Evolutionary conservation across 1,139 yeast genomes (phyloP).

Genomic region (Pneumocystis carinii): DNA sequence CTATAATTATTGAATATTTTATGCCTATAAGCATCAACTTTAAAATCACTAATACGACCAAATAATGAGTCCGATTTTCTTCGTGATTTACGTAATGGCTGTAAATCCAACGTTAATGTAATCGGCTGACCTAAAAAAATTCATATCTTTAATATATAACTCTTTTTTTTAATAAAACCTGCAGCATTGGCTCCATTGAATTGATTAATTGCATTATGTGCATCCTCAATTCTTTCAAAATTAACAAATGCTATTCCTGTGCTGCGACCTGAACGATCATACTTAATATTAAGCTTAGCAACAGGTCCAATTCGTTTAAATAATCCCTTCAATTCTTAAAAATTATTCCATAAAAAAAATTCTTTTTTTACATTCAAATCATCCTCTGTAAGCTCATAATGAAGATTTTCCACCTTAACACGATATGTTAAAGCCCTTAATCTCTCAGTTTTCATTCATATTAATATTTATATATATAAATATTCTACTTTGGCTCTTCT

Average conservation of each 20-base stretch:
- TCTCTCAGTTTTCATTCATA: neutral
- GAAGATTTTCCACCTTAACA: neutral
- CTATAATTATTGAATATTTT: neutral
- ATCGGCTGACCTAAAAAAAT: neutral
- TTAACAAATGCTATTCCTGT: neutral
- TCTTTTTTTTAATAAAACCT: neutral
- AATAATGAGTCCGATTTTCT: neutral
- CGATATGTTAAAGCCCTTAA: neutral
- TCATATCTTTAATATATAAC: neutral
- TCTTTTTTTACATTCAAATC: neutral
- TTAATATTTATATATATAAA: neutral
- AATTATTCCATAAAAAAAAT: neutral
- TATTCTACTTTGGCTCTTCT: neutral
- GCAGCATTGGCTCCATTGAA: neutral
- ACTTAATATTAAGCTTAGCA: neutral
- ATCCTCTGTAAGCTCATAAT: neutral
- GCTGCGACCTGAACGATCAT: neutral
- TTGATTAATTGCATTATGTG: neutral
- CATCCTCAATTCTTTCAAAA: neutral
- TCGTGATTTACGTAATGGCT: neutral
- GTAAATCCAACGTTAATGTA: neutral
- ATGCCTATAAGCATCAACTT: neutral
- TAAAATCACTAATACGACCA: neutral
- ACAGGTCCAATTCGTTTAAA: neutral
- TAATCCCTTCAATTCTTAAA: neutral